phyloP scores from a whole-genome alignment of 2,329 filamentous ascomycete genomes.

The Bipolaris cookei region DNA sequence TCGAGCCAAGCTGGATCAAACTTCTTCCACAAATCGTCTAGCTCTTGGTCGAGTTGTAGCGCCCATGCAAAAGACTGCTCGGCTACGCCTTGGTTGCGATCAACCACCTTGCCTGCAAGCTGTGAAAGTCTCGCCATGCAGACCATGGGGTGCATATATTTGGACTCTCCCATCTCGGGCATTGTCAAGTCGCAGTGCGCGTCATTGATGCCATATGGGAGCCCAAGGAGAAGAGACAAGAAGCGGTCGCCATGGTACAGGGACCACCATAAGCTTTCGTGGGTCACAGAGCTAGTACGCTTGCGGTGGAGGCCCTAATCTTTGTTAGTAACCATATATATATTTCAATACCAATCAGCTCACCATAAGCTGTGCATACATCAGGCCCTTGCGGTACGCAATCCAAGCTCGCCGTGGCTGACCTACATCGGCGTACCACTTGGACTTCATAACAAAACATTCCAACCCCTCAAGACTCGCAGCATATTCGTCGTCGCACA shows the following conservation, averaged over 20 bases:
- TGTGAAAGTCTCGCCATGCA: conserved; percentile 48
- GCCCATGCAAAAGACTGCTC: conserved; percentile 49
- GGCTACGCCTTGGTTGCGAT: conserved; percentile 50
- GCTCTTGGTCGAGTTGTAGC: conserved; percentile 53
- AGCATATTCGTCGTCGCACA: conserved; percentile 58
- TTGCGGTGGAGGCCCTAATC: conserved; percentile 49
- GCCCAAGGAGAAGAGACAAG: conserved; percentile 60
- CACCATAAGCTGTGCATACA: conserved; percentile 61
- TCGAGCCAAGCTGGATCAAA: conserved; percentile 51
- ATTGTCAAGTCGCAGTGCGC: conserved; percentile 47
- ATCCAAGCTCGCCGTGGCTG: conserved; percentile 63
- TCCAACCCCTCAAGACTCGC: conserved; percentile 61
- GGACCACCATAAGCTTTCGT: conserved; percentile 51
- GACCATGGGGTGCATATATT: conserved; percentile 39
- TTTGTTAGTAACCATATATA: conserved; percentile 18
- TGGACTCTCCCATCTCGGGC: conserved; percentile 31
- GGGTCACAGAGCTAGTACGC: conserved; percentile 40
- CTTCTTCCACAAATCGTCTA: conserved; percentile 48
- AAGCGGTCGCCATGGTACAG: conserved; percentile 57
- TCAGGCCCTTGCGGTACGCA: conserved; percentile 57
- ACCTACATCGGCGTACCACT: conserved; percentile 62
- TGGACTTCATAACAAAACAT: conserved; percentile 58
- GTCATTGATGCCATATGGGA: conserved; percentile 56
- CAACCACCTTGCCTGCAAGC: conserved; percentile 53
- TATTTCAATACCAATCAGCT: conserved; percentile 21